These are phyloP conservation scores for Sporothrix brunneoviolacea DNA, from an alignment of 2,329 filamentous ascomycete species.

Conservation along the genomic window DNA sequence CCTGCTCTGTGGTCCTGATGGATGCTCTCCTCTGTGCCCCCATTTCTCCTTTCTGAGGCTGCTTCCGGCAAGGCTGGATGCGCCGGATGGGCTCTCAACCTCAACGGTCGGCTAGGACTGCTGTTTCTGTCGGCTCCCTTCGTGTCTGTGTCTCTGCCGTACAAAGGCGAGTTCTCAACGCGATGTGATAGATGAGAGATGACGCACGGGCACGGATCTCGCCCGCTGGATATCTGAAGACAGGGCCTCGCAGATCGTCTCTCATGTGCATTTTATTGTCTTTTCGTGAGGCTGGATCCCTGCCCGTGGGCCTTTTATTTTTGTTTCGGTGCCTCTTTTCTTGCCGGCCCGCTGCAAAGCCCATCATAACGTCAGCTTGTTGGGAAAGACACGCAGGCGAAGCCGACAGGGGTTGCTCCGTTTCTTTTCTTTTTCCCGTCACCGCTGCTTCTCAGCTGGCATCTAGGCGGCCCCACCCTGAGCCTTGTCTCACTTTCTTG, in stretches of 20 bases:
- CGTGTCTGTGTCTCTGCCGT: too few species aligned
- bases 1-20: too few species aligned
- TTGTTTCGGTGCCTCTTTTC: background rate
- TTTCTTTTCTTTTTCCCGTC: slow-evolving; percentile 5
- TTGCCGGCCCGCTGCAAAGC: too few species aligned
- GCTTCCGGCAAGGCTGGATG: background rate
- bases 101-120: background rate
- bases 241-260: background rate
- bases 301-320: too few species aligned
- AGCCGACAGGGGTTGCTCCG: background rate
- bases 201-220: too few species aligned
- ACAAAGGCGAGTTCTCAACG: too few species aligned
- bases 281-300: background rate
- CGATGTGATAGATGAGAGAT: too few species aligned
- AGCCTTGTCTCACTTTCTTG: slow-evolving; percentile 9
- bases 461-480: background rate
- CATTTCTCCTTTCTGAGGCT: background rate
- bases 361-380: too few species aligned
- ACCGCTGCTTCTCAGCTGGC: slow-evolving; percentile 13
- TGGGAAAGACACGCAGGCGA: slow-evolving; percentile 2
- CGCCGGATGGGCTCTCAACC: too few species aligned
- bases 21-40: background rate
- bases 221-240: too few species aligned
- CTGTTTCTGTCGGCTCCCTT: background rate
- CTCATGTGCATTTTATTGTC: too few species aligned